Base-by-base conservation (phyloP, 1,284 basidiomycete species). In the Cryptococcus floricola region DNA sequence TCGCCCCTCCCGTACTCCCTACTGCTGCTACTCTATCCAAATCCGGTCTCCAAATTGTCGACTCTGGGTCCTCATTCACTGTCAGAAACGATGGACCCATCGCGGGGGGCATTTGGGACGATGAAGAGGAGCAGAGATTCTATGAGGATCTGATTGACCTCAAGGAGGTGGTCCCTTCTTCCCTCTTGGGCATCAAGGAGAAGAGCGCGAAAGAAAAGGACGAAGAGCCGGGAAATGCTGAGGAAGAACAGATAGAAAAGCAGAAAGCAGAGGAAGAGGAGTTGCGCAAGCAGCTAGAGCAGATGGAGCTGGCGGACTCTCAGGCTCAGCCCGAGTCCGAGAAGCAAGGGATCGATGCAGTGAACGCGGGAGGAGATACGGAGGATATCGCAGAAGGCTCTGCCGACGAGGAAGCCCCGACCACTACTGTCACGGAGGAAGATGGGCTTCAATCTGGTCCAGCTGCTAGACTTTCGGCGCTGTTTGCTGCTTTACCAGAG, bases 81-180 rank as follows among this genome's bases (percentile, higher is more conserved):
- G 83, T 86, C 16, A 81, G 83, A 2, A 81, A 84, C 2, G 83
- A 89, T 48, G 80, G 82, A 5, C 54, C 65, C 14, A 72, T 80
- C 14, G 77, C 81, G 6, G 86, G 87, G 2, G 88, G 91, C 3
- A 95, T 97, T 68, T 99, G 96, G 96, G 91, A 94, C 71, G 96
- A 98, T 67, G 96, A 98, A 61, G 96, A 98, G 76, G 93, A 98
- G 71, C 83, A 89, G 42, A 82, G 87, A 50, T 98, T 97, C 77
- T 98, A 89, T 70, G 94, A 98, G 72, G 92, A 98, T 61, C 80
- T 97, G 37, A 84, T 91, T 52, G 95, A 98, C 71, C 77, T 98
- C 44, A 87, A 87, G 58, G 91, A 95, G 59, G 88, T 92, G 57
- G 91, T 98, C 0, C 96, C 96, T 0, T 86, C 85, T 49, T 85